Percentiles rank a stretch among this genome's conserved stretches.
Conservation (phyloP, 2,329 filamentous ascomycete species). For the Coniochaeta sp. region DNA sequence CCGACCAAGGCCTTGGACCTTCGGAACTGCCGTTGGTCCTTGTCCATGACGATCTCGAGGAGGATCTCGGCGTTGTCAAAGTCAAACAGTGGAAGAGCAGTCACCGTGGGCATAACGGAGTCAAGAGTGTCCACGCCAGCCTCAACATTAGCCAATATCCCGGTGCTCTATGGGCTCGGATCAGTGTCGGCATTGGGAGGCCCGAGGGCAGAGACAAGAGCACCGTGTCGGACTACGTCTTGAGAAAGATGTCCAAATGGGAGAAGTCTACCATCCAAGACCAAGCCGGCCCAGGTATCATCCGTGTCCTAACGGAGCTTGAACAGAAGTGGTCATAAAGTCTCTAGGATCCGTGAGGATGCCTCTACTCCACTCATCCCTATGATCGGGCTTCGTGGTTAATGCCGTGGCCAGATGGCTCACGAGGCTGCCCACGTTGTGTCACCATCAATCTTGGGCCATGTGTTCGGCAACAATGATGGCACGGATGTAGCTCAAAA, state of each 20-base stretch:
- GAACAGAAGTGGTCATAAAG: constrained; percentile 25
- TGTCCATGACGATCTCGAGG: constrained; percentile 84
- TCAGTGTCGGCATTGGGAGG: constrained; percentile 83
- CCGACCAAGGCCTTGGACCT: constrained; percentile 19
- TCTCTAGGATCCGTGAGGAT: neutral
- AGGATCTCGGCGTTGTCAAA: constrained; percentile 57
- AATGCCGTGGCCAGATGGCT: no score
- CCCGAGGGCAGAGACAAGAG: constrained; percentile 59
- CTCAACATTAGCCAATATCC: constrained; percentile 35
- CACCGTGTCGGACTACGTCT: constrained; percentile 70
- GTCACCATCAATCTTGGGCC: neutral
- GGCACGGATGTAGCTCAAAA: neutral
- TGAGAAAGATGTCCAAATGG: constrained; percentile 53
- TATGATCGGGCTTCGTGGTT: neutral
- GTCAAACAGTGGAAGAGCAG: constrained; percentile 57
- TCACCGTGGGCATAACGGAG: constrained; percentile 64
- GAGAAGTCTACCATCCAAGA: constrained; percentile 45
- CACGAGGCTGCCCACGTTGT: neutral
- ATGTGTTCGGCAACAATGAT: neutral
- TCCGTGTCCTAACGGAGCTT: constrained; percentile 39
- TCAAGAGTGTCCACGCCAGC: constrained; percentile 56
- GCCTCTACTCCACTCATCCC: neutral
- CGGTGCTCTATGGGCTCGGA: constrained; percentile 41
- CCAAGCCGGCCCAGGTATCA: constrained; percentile 43
- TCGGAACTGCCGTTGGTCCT: constrained; percentile 54